These are phyloP conservation scores for Phaseolus coccineus DNA, from an alignment of 331 rosid species.

Conservation along the genomic window DNA sequence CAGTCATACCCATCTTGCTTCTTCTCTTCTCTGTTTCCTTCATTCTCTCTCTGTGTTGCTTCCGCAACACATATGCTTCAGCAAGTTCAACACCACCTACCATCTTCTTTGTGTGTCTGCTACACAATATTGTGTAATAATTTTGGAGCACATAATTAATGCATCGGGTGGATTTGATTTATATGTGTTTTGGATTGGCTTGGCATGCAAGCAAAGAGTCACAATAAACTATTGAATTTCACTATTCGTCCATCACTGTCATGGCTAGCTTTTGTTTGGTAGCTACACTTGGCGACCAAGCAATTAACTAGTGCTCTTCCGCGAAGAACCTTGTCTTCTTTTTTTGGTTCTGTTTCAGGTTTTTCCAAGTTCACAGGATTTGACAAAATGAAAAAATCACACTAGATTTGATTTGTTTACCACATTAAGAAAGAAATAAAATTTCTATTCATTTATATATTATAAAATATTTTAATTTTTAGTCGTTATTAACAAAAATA, in stretches of 20 bases:
- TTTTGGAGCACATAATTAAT: neutral
- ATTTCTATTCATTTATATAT: too few relatives aligned
- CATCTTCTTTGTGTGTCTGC: slow-evolving; percentile 14
- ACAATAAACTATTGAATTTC: neutral
- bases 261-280: too few relatives aligned
- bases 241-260: neutral
- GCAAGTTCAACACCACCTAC: slow-evolving; percentile 39
- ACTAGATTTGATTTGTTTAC: too few relatives aligned
- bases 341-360: too few relatives aligned
- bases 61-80: slow-evolving; percentile 47
- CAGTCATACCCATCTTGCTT: neutral
- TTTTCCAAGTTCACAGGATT: too few relatives aligned
- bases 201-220: slow-evolving; percentile 41
- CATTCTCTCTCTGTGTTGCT: slow-evolving; percentile 36
- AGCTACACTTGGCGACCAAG: slow-evolving; percentile 46
- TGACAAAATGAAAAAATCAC: too few relatives aligned
- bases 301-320: neutral
- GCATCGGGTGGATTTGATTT: slow-evolving; percentile 23
- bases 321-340: neutral
- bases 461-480: too few relatives aligned
- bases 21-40: slow-evolving; percentile 8
- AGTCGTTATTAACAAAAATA: too few relatives aligned
- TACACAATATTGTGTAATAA: neutral
- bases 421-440: too few relatives aligned
- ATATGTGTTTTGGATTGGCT: slow-evolving; percentile 24